These are phyloP conservation scores for Diaporthe helianthi DNA, from an alignment of 2,329 filamentous ascomycete genomes.

Conservation along the genomic window DNA sequence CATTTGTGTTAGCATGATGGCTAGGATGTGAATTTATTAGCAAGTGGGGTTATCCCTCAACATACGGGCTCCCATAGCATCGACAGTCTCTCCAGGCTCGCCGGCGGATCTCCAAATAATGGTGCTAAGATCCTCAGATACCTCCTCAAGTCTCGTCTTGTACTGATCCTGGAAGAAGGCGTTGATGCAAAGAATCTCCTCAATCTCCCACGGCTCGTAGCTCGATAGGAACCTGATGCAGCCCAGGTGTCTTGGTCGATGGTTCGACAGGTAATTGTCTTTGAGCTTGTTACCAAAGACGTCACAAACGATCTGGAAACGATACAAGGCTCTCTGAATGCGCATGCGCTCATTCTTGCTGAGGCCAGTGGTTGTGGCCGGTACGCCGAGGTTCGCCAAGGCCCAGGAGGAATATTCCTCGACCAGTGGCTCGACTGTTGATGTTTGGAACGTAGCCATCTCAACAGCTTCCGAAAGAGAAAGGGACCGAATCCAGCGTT, in stretches of 20 bases:
- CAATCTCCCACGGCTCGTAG: conserved; percentile 6
- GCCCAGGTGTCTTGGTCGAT: neutral
- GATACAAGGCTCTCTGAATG: conserved; percentile 6
- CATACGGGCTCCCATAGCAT: neutral
- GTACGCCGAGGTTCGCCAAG: neutral
- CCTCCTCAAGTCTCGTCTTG: neutral
- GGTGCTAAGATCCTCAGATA: neutral
- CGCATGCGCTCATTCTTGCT: neutral
- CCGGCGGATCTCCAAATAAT: neutral
- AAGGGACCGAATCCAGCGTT: neutral
- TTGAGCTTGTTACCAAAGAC: neutral
- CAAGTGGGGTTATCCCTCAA: neutral
- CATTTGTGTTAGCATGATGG: neutral
- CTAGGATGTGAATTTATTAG: neutral
- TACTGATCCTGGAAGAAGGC: neutral
- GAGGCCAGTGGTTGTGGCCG: neutral
- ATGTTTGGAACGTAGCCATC: neutral
- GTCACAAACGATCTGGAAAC: conserved; percentile 7
- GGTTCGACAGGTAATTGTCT: neutral
- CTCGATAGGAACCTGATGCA: conserved; percentile 1
- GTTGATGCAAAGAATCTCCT: conserved; percentile 15
- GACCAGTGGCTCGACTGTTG: conserved; percentile 5
- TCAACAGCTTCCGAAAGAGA: neutral
- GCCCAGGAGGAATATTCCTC: conserved; percentile 3
- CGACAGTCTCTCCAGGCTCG: neutral